Evolutionary conservation across 169 alveolate genomes (phyloP).

Genomic region (Eimeria sp.): DNA sequence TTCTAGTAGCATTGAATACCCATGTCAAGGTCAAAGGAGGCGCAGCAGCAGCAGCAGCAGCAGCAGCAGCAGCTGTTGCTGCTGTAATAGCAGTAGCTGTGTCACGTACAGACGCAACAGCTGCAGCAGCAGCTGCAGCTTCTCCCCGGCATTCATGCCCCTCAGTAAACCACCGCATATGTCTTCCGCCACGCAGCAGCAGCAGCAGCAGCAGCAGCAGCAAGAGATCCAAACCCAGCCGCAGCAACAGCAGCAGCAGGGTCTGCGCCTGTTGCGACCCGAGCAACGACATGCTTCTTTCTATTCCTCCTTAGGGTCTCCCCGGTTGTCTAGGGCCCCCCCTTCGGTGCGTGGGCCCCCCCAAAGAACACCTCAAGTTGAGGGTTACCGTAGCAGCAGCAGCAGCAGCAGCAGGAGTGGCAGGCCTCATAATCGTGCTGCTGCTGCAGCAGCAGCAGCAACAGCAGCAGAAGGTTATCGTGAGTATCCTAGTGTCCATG

Average conservation of each 20-base stretch:
- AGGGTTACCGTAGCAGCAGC: not conserved
- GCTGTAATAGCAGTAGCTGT: too few species aligned
- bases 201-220: not conserved
- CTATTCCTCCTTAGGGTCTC: not conserved
- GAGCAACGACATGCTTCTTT: not conserved
- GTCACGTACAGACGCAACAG: not conserved
- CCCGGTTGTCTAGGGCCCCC: not conserved
- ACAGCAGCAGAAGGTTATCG: not conserved
- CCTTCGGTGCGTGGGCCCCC: not conserved
- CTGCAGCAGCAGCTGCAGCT: not conserved
- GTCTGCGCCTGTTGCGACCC: not conserved
- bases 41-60: constrained; percentile 10
- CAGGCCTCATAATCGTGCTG: not conserved
- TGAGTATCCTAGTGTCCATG: not conserved
- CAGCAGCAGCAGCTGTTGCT: not conserved
- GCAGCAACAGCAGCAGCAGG: constrained; percentile 23
- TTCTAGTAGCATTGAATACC: not conserved
- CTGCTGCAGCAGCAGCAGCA: not conserved
- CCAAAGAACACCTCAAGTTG: not conserved
- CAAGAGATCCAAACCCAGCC: not conserved
- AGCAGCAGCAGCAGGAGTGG: not conserved
- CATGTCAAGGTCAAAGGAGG: not conserved
- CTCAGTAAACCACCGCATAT: not conserved
- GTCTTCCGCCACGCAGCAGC: not conserved
- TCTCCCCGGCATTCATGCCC: not conserved